These are phyloP conservation scores for Penicillium concentricum DNA, from an alignment of 2,329 filamentous ascomycete genomes.

Conservation along the genomic window DNA sequence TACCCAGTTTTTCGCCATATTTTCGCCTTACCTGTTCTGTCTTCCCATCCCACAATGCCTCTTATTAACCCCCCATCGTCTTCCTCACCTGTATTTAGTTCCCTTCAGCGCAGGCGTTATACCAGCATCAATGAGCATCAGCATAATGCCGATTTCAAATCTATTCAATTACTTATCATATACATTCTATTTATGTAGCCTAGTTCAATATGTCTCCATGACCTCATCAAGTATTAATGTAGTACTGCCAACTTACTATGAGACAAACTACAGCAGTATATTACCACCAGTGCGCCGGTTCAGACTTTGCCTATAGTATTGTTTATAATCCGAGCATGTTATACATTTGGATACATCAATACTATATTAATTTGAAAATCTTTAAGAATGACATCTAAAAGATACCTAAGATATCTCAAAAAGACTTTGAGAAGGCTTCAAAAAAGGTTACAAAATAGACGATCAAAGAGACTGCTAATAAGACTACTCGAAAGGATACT, in stretches of 20 bases:
- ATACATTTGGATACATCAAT: no score
- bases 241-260: neutral
- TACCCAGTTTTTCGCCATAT: constrained; percentile 1
- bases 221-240: neutral
- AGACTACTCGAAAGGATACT: no score
- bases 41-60: constrained; percentile 8
- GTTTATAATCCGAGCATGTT: no score
- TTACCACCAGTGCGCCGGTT: no score
- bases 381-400: no score
- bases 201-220: neutral
- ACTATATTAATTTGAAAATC: no score
- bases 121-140: constrained; percentile 30
- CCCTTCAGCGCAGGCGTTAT: constrained; percentile 29
- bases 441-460: no score
- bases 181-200: neutral
- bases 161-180: neutral
- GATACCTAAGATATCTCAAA: no score
- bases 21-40: constrained; percentile 12
- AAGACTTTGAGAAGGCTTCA: no score
- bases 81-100: constrained; percentile 24
- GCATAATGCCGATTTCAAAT: constrained; percentile 24
- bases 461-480: no score
- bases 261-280: no score
- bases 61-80: constrained; percentile 7
- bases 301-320: no score